Base-by-base conservation (phyloP, 2,329 filamentous ascomycete species). In the Alternaria sp. region DNA sequence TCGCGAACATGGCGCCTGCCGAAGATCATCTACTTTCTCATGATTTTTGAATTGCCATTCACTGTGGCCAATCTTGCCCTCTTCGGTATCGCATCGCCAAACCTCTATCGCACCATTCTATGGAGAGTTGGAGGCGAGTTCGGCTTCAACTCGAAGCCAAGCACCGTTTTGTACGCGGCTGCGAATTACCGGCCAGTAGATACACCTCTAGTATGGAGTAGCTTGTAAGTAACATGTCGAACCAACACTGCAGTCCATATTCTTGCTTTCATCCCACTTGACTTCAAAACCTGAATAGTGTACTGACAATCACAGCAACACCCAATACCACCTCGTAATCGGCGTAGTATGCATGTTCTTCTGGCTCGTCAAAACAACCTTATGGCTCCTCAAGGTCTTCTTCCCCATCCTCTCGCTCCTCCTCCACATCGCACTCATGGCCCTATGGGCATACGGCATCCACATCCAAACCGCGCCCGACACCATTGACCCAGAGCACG, bases 271-370 rank as follows among this genome's bases (percentile, higher is more conserved):
- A 28, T 28, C 2, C 25, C 25, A 11, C 1, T 50, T 11, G 8
- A 56, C 13, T 8, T 52, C 13, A 8, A 52, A n/a, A 17, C 3
- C 13, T 6, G 28, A 40, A 7, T 28, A 8, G 44, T 25, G 13
- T 23, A 51, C 59, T 73, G 54, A 70, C 59, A 11, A 11, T 17
- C 28, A 46, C 74, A 94, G 91, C 59, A 83, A 93, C 66, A 93
- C 91, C 51, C 84, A 90, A 70, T 93, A 87, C 81, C 93, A 94
- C 74, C 88, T 93, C 69, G 90, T 90, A 74, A 90, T 93, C 69
- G 90, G 91, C 40, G 86, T 95, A 68, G 83, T 93, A 57, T 89
- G 88, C 61, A 90, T 92, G 77, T 95, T 95, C 83, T 85, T 93
- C 76, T 86, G 93, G 65, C 85, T 94, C 47, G 83, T 85, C 77